These are phyloP conservation scores for Cylindrotheca fusiformis DNA, from an alignment of 108 stramenopile genomes.

Conservation along the genomic window DNA sequence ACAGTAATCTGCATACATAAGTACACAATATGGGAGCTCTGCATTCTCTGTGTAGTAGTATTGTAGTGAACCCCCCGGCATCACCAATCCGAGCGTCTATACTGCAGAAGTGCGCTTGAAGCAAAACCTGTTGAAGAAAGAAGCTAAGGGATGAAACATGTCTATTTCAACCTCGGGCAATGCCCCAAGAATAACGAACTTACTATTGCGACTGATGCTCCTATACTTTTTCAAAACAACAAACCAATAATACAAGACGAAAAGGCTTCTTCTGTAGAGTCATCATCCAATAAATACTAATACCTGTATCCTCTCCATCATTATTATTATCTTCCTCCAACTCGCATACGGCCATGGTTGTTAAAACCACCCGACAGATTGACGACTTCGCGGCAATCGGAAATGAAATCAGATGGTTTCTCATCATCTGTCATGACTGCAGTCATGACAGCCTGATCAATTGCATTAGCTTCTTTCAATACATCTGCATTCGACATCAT, in stretches of 20 bases:
- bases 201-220: too few species aligned
- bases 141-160: too few species aligned
- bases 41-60: too few species aligned
- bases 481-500: constrained; percentile 20
- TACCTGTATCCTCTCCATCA: background rate
- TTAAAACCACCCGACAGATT: constrained; percentile 22
- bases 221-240: too few species aligned
- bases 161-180: too few species aligned
- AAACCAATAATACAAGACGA: background rate
- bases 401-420: constrained; percentile 25
- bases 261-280: background rate
- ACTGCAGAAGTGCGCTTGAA: too few species aligned
- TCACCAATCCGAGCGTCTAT: too few species aligned
- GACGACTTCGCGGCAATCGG: constrained; percentile 13
- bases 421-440: constrained; percentile 19
- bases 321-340: constrained; percentile 14
- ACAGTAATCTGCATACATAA: too few species aligned
- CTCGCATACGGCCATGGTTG: constrained; percentile 21
- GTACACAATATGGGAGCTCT: too few species aligned
- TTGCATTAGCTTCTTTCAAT: constrained; percentile 20
- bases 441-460: constrained; percentile 15
- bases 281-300: background rate
- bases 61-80: too few species aligned
- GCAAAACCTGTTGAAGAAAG: too few species aligned
- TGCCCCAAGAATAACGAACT: too few species aligned